Percentiles rank a stretch among this genome's conserved stretches.
phyloP scores from a whole-genome alignment of 208 protist genomes.

The Porcisia hertigi region DNA sequence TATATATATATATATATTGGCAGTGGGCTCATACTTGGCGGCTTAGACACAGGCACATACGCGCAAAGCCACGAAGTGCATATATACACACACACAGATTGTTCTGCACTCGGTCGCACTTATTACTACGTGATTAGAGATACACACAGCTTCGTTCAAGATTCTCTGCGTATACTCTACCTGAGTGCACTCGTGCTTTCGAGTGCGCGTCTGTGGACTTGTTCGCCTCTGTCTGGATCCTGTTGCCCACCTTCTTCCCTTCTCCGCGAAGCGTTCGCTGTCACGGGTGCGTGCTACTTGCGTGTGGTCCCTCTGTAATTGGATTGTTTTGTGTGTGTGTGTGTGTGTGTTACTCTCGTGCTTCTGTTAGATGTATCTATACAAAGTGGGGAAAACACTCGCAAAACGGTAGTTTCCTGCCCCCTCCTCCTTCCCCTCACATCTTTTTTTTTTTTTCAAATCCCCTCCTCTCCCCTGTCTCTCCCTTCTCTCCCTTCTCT shows the following conservation, averaged over 20 bases:
- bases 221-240: too few relatives aligned
- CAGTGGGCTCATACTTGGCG: too few relatives aligned
- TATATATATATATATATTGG: too few relatives aligned
- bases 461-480: neutral
- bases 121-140: too few relatives aligned
- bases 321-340: neutral
- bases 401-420: neutral
- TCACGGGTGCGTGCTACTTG: neutral
- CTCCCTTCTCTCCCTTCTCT: neutral
- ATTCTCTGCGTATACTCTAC: too few relatives aligned
- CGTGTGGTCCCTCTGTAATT: neutral
- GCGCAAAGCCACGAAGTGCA: too few relatives aligned
- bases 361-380: neutral
- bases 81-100: too few relatives aligned
- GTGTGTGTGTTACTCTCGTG: neutral
- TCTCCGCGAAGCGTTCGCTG: neutral
- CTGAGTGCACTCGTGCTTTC: neutral
- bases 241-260: neutral
- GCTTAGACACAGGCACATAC: too few relatives aligned
- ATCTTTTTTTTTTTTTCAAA: neutral
- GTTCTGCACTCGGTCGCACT: too few relatives aligned
- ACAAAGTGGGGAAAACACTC: neutral
- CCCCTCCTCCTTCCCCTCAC: neutral
- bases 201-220: too few relatives aligned
- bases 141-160: too few relatives aligned